Conservation (phyloP, 768 basidiomycete species). For the Boletellus sp. region DNA sequence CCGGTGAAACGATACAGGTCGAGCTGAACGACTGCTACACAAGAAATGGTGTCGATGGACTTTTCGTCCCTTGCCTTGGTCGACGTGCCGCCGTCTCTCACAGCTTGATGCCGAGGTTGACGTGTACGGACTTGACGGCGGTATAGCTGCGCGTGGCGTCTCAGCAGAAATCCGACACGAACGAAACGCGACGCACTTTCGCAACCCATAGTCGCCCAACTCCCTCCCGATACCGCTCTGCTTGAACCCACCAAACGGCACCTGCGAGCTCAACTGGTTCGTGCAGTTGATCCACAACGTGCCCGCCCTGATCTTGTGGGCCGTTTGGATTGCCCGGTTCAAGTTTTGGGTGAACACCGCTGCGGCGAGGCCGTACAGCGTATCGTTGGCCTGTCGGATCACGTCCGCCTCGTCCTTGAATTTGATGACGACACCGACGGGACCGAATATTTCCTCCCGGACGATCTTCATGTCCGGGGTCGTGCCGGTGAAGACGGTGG, state of each 20-base stretch:
- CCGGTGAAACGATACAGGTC: too few species aligned
- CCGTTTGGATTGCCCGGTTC: slow-evolving; percentile 66
- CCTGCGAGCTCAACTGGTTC: slow-evolving; percentile 30
- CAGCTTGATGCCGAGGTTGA: slow-evolving; percentile 42
- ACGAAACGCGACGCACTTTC: slow-evolving; percentile 37
- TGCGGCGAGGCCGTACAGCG: slow-evolving; percentile 81
- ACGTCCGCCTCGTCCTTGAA: slow-evolving; percentile 71
- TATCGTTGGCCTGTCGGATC: slow-evolving; percentile 77
- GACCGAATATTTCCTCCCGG: slow-evolving; percentile 75
- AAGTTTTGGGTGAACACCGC: slow-evolving; percentile 83
- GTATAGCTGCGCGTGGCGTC: slow-evolving; percentile 14
- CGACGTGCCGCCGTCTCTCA: too few species aligned
- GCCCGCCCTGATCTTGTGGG: slow-evolving; percentile 76
- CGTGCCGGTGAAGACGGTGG: slow-evolving; percentile 71
- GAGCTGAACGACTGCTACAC: too few species aligned
- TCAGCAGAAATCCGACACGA: background rate
- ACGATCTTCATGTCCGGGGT: slow-evolving; percentile 73
- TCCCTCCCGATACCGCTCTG: slow-evolving; percentile 80
- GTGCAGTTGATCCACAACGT: slow-evolving; percentile 62
- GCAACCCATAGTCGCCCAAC: slow-evolving; percentile 69
- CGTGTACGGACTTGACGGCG: slow-evolving; percentile 31
- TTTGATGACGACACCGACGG: slow-evolving; percentile 71
- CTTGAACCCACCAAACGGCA: slow-evolving; percentile 88
- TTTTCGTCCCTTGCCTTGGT: background rate
- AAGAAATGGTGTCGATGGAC: background rate